Percentiles rank a stretch among this genome's conserved stretches.
phyloP scores from a whole-genome alignment of 2,329 filamentous ascomycete species.

The Fusarium decemcellulare region DNA sequence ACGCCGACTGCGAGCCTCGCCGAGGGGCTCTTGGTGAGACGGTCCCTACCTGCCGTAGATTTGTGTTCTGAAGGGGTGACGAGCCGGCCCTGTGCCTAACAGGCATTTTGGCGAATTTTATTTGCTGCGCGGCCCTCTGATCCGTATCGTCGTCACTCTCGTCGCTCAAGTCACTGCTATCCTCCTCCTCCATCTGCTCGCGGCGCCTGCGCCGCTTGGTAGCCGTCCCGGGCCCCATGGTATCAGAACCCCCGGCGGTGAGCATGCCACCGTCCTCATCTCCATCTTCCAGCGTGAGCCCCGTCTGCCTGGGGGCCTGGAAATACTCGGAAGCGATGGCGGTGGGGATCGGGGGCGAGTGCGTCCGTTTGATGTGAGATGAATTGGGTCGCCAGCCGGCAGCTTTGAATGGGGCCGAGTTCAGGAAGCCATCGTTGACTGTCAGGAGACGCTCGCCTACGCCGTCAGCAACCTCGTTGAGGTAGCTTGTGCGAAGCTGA shows the following conservation, averaged over 20 bases:
- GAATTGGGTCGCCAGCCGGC: slow-evolving; percentile 84
- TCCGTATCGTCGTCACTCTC: slow-evolving; percentile 86
- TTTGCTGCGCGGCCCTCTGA: slow-evolving; percentile 85
- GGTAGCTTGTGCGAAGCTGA: slow-evolving; percentile 84
- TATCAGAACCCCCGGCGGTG: slow-evolving; percentile 76
- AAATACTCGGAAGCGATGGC: slow-evolving; percentile 89
- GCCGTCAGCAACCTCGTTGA: slow-evolving; percentile 85
- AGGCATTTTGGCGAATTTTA: slow-evolving; percentile 97
- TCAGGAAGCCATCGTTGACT: slow-evolving; percentile 83
- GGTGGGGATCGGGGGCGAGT: slow-evolving; percentile 89
- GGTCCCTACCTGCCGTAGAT: slow-evolving; percentile 66
- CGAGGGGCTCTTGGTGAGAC: slow-evolving; percentile 66
- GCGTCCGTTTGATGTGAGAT: slow-evolving; percentile 83
- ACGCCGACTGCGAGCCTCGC: slow-evolving; percentile 78
- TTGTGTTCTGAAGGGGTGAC: slow-evolving; percentile 83
- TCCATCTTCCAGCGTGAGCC: slow-evolving; percentile 77
- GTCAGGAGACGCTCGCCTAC: slow-evolving; percentile 88
- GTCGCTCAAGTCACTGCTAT: slow-evolving; percentile 88
- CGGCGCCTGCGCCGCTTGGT: slow-evolving; percentile 76
- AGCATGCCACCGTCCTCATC: slow-evolving; percentile 82
- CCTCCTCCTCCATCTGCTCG: slow-evolving; percentile 86
- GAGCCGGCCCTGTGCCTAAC: slow-evolving; percentile 88
- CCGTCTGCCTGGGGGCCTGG: slow-evolving; percentile 75
- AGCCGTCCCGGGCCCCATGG: slow-evolving; percentile 76
- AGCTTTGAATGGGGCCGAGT: slow-evolving; percentile 85